Conservation (phyloP, 139 green algal species). For the Ostreobium quekettii region DNA sequence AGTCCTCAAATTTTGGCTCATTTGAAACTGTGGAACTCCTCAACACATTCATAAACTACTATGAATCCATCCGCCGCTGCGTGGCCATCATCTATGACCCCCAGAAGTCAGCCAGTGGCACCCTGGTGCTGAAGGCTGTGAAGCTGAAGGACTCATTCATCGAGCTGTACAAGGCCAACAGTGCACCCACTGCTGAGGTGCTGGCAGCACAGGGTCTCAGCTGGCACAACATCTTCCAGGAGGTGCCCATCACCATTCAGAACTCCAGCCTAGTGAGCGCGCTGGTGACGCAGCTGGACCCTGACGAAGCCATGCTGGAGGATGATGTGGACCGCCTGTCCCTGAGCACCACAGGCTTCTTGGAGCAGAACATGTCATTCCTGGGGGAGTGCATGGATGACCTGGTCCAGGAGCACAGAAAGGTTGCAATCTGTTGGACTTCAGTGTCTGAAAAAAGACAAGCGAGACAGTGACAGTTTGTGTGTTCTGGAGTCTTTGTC, state of each 20-base stretch:
- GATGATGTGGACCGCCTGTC: conserved; percentile 66
- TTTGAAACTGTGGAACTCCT: conserved; percentile 93
- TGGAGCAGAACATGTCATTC: conserved; percentile 84
- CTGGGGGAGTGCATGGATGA: conserved; percentile 93
- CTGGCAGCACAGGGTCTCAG: conserved; percentile 16
- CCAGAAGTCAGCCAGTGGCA: conserved; percentile 31
- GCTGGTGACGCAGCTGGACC: conserved; percentile 65
- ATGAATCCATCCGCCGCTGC: conserved; percentile 87
- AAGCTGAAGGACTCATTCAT: conserved; percentile 87
- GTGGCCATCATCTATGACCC: conserved; percentile 96
- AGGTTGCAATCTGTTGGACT: conserved; percentile 33
- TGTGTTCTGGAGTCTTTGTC: too few relatives aligned
- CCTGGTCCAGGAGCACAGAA: conserved; percentile 64
- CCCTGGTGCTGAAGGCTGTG: conserved; percentile 71
- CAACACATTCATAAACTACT: conserved; percentile 96
- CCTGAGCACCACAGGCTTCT: conserved; percentile 59
- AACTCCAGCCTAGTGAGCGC: conserved; percentile 72
- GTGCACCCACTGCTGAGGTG: not conserved
- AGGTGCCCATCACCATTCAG: conserved; percentile 84
- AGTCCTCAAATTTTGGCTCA: conserved; percentile 29
- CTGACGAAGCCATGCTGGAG: conserved; percentile 25
- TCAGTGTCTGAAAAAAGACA: too few relatives aligned
- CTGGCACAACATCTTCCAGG: conserved; percentile 90
- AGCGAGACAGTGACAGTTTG: too few relatives aligned
- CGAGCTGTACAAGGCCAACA: conserved; percentile 58